phyloP scores from a whole-genome alignment of 495 filamentous ascomycete genomes.

The Daldinia grandis region DNA sequence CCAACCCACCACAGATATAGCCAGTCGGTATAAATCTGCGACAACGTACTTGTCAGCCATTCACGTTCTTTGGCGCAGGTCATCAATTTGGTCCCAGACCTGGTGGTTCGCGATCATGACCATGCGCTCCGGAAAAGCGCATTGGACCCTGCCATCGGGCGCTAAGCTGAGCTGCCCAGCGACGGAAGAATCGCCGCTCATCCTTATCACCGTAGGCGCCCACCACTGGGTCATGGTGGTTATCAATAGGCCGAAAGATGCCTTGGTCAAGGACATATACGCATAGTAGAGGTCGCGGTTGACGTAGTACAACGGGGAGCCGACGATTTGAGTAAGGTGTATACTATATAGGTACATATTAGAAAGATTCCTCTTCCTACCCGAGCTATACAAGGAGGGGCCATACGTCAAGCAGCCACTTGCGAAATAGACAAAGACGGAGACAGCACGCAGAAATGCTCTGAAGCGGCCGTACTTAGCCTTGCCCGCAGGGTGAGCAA shows the following conservation, averaged over 20 bases:
- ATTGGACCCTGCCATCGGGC: conserved; percentile 71
- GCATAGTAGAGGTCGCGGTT: conserved; percentile 75
- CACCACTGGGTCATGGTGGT: conserved; percentile 84
- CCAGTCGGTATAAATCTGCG: conserved; percentile 85
- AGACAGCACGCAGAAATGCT: conserved; percentile 70
- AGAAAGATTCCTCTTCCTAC: conserved; percentile 10
- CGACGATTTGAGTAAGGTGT: conserved; percentile 70
- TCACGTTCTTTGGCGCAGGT: not conserved
- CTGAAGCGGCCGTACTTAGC: conserved; percentile 72
- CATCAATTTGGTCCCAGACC: conserved; percentile 49
- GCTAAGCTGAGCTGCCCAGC: conserved; percentile 71
- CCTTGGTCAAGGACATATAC: conserved; percentile 81
- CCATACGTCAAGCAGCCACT: conserved; percentile 59
- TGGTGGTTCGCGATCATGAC: conserved; percentile 88
- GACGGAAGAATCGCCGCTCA: conserved; percentile 79
- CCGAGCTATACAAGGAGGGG: conserved; percentile 16
- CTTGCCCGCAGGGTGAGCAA: conserved; percentile 67
- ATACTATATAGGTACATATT: conserved; percentile 60
- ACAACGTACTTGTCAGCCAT: conserved; percentile 27
- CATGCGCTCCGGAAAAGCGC: conserved; percentile 77
- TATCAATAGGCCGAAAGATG: conserved; percentile 75
- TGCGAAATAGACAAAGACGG: conserved; percentile 71
- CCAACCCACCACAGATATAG: conserved; percentile 89
- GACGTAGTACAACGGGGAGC: conserved; percentile 73
- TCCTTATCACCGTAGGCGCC: conserved; percentile 76